Evolutionary conservation across 1,284 basidiomycete genomes (phyloP).

Genomic region (Laetiporus sulphureus): DNA sequence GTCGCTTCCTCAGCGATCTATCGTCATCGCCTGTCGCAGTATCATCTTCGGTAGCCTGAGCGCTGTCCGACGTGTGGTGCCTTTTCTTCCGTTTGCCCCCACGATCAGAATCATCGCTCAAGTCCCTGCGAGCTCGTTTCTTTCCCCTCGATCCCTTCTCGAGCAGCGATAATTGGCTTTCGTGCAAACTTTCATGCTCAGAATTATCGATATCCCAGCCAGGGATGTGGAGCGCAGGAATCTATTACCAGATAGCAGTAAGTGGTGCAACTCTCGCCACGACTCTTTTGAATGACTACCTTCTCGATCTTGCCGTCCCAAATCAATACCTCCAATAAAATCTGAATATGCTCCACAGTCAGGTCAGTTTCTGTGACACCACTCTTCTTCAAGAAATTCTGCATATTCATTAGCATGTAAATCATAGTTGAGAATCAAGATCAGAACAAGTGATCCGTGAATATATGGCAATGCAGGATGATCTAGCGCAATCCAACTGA

Average conservation of each 20-base stretch:
- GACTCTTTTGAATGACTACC: constrained; percentile 21
- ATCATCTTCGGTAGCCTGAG: too few species aligned
- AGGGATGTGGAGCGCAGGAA: background rate
- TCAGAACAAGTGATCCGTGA: too few species aligned
- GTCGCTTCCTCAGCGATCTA: too few species aligned
- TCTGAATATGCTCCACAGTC: constrained; percentile 78
- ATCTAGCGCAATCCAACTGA: too few species aligned
- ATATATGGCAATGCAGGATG: too few species aligned
- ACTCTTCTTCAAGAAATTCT: constrained; percentile 62
- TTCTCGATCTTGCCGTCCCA: constrained; percentile 84
- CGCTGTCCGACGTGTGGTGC: background rate
- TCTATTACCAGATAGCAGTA: background rate
- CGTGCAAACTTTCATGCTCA: background rate
- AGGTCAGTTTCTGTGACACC: constrained; percentile 76
- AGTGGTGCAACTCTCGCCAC: background rate
- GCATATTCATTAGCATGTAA: constrained; percentile 38
- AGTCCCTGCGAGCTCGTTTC: background rate
- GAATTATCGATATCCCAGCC: background rate
- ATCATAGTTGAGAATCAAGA: too few species aligned
- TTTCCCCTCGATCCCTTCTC: background rate
- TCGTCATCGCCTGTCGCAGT: too few species aligned
- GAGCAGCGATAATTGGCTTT: background rate
- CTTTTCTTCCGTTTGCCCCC: background rate
- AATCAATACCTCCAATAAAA: constrained; percentile 77
- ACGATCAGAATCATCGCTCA: too few species aligned